A percentile compares a stretch with the other conserved stretches of the same genome.
Conservation (phyloP, 2,329 filamentous ascomycete genomes). For the Monosporascus sp. region DNA sequence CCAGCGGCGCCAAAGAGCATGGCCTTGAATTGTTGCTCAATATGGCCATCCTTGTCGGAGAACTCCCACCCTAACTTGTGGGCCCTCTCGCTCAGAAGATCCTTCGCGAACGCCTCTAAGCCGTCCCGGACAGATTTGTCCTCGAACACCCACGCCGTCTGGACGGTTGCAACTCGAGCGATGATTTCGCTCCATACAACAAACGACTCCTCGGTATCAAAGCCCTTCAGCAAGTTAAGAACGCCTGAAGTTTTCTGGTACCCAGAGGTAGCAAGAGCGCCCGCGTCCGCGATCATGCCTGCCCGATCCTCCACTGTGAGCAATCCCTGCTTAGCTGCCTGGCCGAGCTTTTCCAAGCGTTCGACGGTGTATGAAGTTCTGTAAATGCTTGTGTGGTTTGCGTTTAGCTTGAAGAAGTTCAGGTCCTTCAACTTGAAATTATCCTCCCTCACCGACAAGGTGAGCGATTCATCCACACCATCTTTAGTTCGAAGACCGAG, state of each 20-base stretch:
- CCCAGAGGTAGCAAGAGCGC: constrained; percentile 81
- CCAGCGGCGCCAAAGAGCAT: constrained; percentile 85
- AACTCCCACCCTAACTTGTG: constrained; percentile 89
- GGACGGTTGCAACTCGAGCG: constrained; percentile 70
- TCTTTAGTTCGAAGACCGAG: constrained; percentile 78
- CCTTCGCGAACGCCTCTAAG: constrained; percentile 76
- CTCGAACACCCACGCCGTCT: constrained; percentile 85
- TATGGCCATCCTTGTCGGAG: constrained; percentile 76
- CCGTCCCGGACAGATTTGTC: constrained; percentile 68
- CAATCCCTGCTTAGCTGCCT: constrained; percentile 75
- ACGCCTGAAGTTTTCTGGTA: constrained; percentile 92
- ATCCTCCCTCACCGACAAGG: constrained; percentile 65
- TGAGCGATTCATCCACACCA: constrained; percentile 73
- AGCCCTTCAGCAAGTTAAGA: constrained; percentile 77
- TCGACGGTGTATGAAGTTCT: constrained; percentile 82
- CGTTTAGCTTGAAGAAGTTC: constrained; percentile 96
- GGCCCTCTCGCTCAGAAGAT: constrained; percentile 72
- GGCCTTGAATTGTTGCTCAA: constrained; percentile 91
- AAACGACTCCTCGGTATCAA: constrained; percentile 80
- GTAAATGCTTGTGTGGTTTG: constrained; percentile 89
- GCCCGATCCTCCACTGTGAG: constrained; percentile 86
- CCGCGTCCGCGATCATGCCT: constrained; percentile 91
- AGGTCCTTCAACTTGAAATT: constrained; percentile 72
- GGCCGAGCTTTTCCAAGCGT: constrained; percentile 79
- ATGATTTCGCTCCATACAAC: constrained; percentile 95